Evolutionary conservation across 1,284 basidiomycete genomes (phyloP), one percentile per base, ranked within the genome.

Genomic region (Apiotrichum porosum): DNA sequence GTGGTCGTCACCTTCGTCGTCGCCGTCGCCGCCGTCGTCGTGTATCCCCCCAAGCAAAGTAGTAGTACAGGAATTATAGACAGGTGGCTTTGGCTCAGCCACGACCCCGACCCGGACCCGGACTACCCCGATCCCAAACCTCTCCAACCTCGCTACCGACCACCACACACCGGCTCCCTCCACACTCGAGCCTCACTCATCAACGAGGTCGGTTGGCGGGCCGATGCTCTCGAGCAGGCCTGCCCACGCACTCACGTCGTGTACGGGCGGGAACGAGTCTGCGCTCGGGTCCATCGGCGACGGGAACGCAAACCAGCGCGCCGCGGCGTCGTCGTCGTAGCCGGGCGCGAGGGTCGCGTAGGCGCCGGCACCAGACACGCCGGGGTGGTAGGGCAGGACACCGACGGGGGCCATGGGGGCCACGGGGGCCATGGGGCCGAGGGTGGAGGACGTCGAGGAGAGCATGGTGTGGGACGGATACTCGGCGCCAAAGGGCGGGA

Each of bases 271-370:
- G 51, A 57, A 53, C 10, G 45, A 36, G 28, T 43, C 51, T 13
- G 51, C 49, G 36, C 47, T 52, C 1, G 55, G 55, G 18, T 57
- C 55, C 24, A 37, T 45, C 8, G 55, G 55, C 38, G 51, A 49
- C 19, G 51, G 42, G 13, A 44, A 49, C 28, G 44, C 49, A 48
- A 49, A 57, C 26, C 40, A 39, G 14, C 42, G 24, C 18, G 38
- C 26, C 26, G 26, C 28, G 18, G 38, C 39, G 8, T 37, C 35
- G 30, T 45, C 36, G 18, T 30, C 34, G 6, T 44, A 41, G 8
- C 40, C 37, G 18, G 54, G 49, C 9, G 46, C 44, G 44, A 55
- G 49, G 19, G 49, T 55, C 10, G 37, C 37, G 17, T 32, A 15
- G 5, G 43, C 43, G n/a, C 34, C 33, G 6, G 21, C 22, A 21